These are phyloP conservation scores for Boletellus deceptivus DNA, from an alignment of 1,284 basidiomycete genomes.

Conservation along the genomic window DNA sequence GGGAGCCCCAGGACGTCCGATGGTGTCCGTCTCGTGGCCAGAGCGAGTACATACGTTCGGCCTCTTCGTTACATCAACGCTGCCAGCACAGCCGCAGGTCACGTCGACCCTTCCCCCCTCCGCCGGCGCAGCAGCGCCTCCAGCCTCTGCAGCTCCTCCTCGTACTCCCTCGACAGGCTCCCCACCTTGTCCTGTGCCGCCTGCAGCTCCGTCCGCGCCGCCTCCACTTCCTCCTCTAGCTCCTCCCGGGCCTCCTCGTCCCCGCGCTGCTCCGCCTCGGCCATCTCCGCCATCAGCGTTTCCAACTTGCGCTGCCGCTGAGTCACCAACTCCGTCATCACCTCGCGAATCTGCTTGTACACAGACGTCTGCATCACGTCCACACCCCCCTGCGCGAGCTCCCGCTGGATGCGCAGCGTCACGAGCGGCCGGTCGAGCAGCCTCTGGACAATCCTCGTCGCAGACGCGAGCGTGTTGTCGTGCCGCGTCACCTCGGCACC, in stretches of 20 bases:
- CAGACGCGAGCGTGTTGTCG: slow-evolving; percentile 34
- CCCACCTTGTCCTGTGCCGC: slow-evolving; percentile 24
- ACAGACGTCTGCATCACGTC: too few species aligned
- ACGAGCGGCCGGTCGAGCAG: slow-evolving; percentile 31
- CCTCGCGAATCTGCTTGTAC: slow-evolving; percentile 18
- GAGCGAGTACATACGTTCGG: not conserved
- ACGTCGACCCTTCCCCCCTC: not conserved
- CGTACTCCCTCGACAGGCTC: slow-evolving; percentile 27
- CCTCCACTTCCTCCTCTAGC: slow-evolving; percentile 25
- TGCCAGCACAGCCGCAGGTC: too few species aligned
- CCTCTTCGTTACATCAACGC: too few species aligned
- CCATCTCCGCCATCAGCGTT: slow-evolving; percentile 23
- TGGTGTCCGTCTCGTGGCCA: not conserved
- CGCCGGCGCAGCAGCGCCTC: slow-evolving; percentile 20
- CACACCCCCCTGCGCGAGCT: slow-evolving; percentile 33
- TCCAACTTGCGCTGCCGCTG: slow-evolving; percentile 38
- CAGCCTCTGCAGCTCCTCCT: slow-evolving; percentile 26
- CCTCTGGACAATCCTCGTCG: slow-evolving; percentile 33
- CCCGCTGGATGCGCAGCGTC: slow-evolving; percentile 39
- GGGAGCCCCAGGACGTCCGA: not conserved
- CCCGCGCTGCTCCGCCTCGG: slow-evolving; percentile 23
- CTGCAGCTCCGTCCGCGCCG: slow-evolving; percentile 20
- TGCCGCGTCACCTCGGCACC: slow-evolving; percentile 40
- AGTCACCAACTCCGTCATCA: slow-evolving; percentile 30
- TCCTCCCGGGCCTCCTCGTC: slow-evolving; percentile 34